Conservation (phyloP, 2,329 filamentous ascomycete species). For the Fusarium anthophilum region DNA sequence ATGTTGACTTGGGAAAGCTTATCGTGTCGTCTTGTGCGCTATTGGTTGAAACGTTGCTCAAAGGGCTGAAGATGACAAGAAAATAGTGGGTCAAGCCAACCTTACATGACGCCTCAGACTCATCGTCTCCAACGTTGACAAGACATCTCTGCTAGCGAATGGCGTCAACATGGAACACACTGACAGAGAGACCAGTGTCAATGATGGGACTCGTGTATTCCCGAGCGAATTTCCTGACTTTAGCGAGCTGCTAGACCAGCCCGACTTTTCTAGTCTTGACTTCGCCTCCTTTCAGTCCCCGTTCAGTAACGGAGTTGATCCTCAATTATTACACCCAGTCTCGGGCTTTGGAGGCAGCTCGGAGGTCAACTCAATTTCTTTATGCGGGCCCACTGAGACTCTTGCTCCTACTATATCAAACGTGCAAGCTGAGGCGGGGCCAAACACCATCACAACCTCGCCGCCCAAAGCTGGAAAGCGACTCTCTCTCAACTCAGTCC, state of each 20-base stretch:
- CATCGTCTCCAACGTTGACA: background rate
- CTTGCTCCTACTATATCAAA: too few species aligned
- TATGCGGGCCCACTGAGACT: accelerated
- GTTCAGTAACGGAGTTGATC: background rate
- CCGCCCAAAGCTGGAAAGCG: slow-evolving; percentile 21
- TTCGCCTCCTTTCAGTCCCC: background rate
- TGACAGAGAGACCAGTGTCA: accelerated
- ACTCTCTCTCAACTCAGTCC: slow-evolving; percentile 26
- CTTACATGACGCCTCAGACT: background rate
- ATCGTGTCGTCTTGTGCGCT: accelerated
- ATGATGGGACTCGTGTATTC: accelerated
- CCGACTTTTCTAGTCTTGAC: background rate
- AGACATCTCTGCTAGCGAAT: background rate
- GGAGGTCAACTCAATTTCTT: accelerated
- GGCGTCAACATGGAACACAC: background rate
- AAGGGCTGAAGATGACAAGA: slow-evolving; percentile 22
- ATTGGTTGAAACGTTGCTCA: background rate
- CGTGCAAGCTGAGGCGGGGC: background rate
- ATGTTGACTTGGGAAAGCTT: accelerated
- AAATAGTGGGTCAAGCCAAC: slow-evolving; percentile 4
- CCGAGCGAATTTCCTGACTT: background rate
- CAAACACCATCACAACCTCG: too few species aligned
- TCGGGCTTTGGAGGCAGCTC: background rate
- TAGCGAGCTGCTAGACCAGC: background rate
- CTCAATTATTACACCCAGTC: background rate